Percentiles rank a stretch among this genome's conserved stretches.
Evolutionary conservation across 1,284 basidiomycete genomes (phyloP).

Genomic region (Termitomyces sp.): DNA sequence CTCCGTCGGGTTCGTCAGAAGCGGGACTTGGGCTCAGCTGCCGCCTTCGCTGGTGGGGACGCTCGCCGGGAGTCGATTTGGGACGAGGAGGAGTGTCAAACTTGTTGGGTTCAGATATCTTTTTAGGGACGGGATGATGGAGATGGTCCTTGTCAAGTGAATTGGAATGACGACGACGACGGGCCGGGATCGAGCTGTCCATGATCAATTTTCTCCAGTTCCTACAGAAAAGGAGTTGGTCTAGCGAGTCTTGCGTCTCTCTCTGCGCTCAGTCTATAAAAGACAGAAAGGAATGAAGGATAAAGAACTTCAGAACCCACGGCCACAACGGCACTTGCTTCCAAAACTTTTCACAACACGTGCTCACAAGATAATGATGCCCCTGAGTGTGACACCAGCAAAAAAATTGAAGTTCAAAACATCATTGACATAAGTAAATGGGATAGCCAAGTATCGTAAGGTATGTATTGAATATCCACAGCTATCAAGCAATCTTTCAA

Average conservation of each 20-base stretch:
- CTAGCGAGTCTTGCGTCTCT: neutral
- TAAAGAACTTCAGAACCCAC: neutral
- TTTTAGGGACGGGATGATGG: conserved; percentile 13
- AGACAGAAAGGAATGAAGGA: neutral
- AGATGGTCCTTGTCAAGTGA: conserved; percentile 26
- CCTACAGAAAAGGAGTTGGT: neutral
- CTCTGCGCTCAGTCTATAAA: neutral
- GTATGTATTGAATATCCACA: conserved; percentile 7
- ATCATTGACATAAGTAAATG: conserved; percentile 8
- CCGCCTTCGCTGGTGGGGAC: conserved; percentile 33
- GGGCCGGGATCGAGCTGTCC: conserved; percentile 28
- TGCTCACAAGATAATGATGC: neutral
- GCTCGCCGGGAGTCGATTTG: conserved; percentile 39
- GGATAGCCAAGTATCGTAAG: conserved; percentile 8
- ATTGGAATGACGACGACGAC: conserved; percentile 35
- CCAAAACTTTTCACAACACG: conserved; percentile 10
- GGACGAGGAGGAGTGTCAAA: conserved; percentile 34
- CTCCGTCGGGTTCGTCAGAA: conserved; percentile 19
- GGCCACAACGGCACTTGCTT: neutral
- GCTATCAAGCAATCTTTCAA: conserved; percentile 4
- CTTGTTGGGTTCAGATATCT: conserved; percentile 3
- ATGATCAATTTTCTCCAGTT: conserved; percentile 12
- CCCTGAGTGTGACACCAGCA: neutral
- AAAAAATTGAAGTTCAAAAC: conserved; percentile 1
- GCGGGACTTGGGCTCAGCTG: conserved; percentile 30